Evolutionary conservation across 768 basidiomycete genomes (phyloP).

Genomic region (Lactarius hengduanensis): DNA sequence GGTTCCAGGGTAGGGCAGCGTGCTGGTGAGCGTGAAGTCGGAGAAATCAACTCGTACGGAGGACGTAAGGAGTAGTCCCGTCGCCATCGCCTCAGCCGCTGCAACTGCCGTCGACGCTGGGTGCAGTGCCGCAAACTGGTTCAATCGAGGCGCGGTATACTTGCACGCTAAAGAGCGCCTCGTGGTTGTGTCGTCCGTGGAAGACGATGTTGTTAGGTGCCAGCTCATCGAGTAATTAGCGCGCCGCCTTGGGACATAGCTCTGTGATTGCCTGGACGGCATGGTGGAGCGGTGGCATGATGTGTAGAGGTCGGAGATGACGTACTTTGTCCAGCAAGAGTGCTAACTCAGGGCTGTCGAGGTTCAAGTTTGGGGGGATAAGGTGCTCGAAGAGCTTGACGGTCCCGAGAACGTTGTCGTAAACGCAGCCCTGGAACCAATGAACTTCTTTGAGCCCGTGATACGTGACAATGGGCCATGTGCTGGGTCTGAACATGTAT

Average conservation of each 20-base stretch:
- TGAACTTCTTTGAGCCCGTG: neutral
- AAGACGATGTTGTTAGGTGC: slow-evolving; percentile 19
- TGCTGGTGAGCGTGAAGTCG: too few relatives aligned
- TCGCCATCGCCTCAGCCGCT: too few relatives aligned
- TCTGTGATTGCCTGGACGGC: slow-evolving; percentile 6
- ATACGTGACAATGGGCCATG: too few relatives aligned
- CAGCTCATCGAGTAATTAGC: neutral
- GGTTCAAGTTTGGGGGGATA: slow-evolving; percentile 1
- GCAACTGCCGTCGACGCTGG: too few relatives aligned
- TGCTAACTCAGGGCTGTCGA: neutral
- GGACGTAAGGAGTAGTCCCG: too few relatives aligned
- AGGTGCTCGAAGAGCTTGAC: slow-evolving; percentile 24
- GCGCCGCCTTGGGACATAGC: slow-evolving; percentile 10
- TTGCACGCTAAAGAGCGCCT: slow-evolving; percentile 2
- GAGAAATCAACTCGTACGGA: too few relatives aligned
- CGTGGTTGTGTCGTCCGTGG: slow-evolving; percentile 6
- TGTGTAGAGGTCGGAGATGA: neutral
- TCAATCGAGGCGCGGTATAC: neutral
- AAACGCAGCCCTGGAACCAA: slow-evolving; percentile 18
- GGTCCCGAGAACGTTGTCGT: slow-evolving; percentile 15
- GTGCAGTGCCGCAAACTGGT: too few relatives aligned
- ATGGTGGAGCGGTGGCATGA: slow-evolving; percentile 7
- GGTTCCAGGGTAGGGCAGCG: too few relatives aligned
- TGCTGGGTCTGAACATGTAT: too few relatives aligned
- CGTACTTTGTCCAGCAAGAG: slow-evolving; percentile 15